Conservation (phyloP, 1,284 basidiomycete species). For the Vanrija sp. region DNA sequence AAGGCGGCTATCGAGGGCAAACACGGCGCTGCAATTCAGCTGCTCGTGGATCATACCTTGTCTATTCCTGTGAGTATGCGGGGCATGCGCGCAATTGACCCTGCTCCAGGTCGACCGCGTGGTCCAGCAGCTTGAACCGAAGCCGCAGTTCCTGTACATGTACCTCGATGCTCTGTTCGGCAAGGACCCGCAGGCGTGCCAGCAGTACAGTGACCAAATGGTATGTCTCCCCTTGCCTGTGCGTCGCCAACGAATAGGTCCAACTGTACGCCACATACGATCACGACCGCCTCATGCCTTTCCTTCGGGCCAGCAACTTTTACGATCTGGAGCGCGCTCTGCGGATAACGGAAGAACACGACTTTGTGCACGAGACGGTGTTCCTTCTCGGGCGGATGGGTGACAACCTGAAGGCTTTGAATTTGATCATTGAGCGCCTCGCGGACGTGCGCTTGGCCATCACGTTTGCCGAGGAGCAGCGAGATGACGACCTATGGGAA, state of each 20-base stretch:
- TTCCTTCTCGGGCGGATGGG: constrained; percentile 97
- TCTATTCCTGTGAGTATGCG: constrained; percentile 75
- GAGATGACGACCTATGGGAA: constrained; percentile 97
- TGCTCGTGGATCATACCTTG: constrained; percentile 91
- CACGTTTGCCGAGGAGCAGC: constrained; percentile 96
- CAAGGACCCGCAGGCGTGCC: constrained; percentile 75
- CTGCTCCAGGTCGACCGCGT: constrained; percentile 70
- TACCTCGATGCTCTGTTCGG: constrained; percentile 89
- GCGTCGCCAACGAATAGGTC: constrained; percentile 54
- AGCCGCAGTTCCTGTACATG: constrained; percentile 80
- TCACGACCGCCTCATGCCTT: constrained; percentile 73
- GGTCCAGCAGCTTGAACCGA: constrained; percentile 74
- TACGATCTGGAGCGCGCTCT: constrained; percentile 93
- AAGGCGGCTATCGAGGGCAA: constrained; percentile 24
- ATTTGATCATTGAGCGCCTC: constrained; percentile 90
- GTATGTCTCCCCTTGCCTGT: constrained; percentile 44
- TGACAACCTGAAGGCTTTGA: constrained; percentile 90
- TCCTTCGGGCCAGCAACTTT: constrained; percentile 83
- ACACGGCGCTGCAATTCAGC: constrained; percentile 66
- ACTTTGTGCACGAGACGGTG: constrained; percentile 94
- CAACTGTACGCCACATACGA: constrained; percentile 89
- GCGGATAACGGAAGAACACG: constrained; percentile 69
- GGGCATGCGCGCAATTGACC: background rate
- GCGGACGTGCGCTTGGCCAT: constrained; percentile 93
- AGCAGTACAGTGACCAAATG: constrained; percentile 79